Base-by-base conservation (phyloP, 371 early-diverging fungal genomes). In the Apophysomyces ossiformis region DNA sequence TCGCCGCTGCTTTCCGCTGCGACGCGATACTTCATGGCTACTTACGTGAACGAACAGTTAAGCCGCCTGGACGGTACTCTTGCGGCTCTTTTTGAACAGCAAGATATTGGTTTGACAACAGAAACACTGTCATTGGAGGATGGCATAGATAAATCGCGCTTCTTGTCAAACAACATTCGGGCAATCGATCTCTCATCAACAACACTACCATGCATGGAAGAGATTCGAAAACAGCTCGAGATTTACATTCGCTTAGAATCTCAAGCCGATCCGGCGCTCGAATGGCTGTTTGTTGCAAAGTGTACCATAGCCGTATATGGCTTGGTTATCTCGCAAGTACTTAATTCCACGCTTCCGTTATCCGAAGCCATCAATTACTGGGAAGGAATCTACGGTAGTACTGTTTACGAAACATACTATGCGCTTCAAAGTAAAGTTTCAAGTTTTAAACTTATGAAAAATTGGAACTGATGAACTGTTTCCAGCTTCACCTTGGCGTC, bases 321-420 rank as follows among this genome's bases (percentile, higher is more conserved):
- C 0, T 79, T 82, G 36, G 68, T 89, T 4, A 73, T 91, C 16
- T 78, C 85, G 38, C 76, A 76, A 5, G 73, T 93, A 13, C 73
- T 93, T 38, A 83, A 83, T 18, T 78, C 87, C 4, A 89, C 89
- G 5, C 71, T 91, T 38, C 89, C 90, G 1, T 65, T 91, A 50
- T 81, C 89, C 4, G 81, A 83, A 41, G 86, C 90, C 38, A 85
- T 92, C 36, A 71, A 81, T 37, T 92, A 91, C 64, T 93, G 93
- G 93, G 81, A 85, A 56, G 73, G 81, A 0, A 78, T 88, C 54
- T 82, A 85, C 43, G 84, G 83, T 26, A 86, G 81, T 35, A 66
- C 71, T 4, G 26, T 73, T 0, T 72, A 82, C 63, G 80, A 86
- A 61, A 57, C 73, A 0, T 70, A 85, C 58, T 90, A 92, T 64